Conservation (phyloP, 192 early-diverging fungal genomes). For the Martensiomyces pterosporus region DNA sequence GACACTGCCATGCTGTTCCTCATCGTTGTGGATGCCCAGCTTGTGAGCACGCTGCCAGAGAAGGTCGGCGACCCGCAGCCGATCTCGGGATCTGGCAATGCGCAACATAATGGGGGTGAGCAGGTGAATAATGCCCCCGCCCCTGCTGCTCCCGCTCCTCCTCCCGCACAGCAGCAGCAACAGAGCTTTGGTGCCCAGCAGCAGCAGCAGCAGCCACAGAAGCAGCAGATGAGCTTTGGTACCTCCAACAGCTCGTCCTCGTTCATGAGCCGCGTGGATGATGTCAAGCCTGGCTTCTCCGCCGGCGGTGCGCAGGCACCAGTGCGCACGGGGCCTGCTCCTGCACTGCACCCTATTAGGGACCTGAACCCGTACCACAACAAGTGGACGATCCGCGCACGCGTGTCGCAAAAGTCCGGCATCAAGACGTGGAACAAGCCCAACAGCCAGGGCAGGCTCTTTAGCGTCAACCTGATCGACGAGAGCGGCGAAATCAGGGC, state of each 20-base stretch:
- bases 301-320: constrained; percentile 18
- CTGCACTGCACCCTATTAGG: constrained; percentile 55
- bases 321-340: constrained; percentile 33
- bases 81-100: background rate
- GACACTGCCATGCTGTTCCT: constrained; percentile 28
- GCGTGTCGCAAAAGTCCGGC: constrained; percentile 78
- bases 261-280: constrained; percentile 40
- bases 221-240: constrained; percentile 7
- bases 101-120: constrained; percentile 1
- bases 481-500: constrained; percentile 90
- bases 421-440: constrained; percentile 79
- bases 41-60: constrained; percentile 27
- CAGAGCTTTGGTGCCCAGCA: constrained; percentile 2
- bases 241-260: constrained; percentile 40
- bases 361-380: constrained; percentile 85
- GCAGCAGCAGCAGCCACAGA: constrained; percentile 20
- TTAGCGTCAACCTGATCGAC: constrained; percentile 84
- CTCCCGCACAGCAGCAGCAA: constrained; percentile 2
- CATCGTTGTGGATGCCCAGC: constrained; percentile 34
- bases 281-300: constrained; percentile 20
- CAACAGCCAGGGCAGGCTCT: constrained; percentile 77
- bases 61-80: constrained; percentile 17
- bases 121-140: background rate
- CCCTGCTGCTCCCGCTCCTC: background rate
- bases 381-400: constrained; percentile 94